Evolutionary conservation across 805 yeast species (phyloP).

Genomic region (Pichia californica): DNA sequence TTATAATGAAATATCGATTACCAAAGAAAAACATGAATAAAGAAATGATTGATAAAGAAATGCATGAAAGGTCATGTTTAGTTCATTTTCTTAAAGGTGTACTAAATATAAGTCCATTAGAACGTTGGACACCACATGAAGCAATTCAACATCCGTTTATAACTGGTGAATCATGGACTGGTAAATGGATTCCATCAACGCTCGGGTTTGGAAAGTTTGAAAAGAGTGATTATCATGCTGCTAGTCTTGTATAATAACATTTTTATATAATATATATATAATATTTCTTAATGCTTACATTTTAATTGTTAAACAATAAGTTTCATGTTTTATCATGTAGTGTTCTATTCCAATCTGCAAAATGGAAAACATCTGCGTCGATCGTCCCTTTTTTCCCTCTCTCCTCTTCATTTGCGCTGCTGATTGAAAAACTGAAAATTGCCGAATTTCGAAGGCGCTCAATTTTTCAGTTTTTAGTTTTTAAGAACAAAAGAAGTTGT

Average conservation of each 20-base stretch:
- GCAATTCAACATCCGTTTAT: conserved; percentile 90
- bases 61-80: conserved; percentile 62
- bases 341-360: too few species aligned
- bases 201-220: conserved; percentile 1
- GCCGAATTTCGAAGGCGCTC: too few species aligned
- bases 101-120: conserved; percentile 81
- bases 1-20: conserved; percentile 68
- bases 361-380: too few species aligned
- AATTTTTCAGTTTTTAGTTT: too few species aligned
- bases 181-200: conserved; percentile 46
- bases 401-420: too few species aligned
- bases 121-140: conserved; percentile 95
- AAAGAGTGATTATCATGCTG: not conserved
- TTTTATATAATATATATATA: too few species aligned
- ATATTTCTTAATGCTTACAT: too few species aligned
- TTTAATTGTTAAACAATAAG: too few species aligned
- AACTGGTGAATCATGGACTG: conserved; percentile 49
- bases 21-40: conserved; percentile 53
- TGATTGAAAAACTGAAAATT: too few species aligned
- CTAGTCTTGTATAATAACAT: conserved; percentile 2
- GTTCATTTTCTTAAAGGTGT: conserved; percentile 75
- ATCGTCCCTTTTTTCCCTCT: too few species aligned
- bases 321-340: too few species aligned
- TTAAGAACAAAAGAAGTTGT: too few species aligned
- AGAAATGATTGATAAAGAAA: conserved; percentile 58